Percentiles rank a stretch among this genome's conserved stretches.
Evolutionary conservation across 75 land plant genomes (phyloP).

Genomic region (Sequoiadendron giganteum): DNA sequence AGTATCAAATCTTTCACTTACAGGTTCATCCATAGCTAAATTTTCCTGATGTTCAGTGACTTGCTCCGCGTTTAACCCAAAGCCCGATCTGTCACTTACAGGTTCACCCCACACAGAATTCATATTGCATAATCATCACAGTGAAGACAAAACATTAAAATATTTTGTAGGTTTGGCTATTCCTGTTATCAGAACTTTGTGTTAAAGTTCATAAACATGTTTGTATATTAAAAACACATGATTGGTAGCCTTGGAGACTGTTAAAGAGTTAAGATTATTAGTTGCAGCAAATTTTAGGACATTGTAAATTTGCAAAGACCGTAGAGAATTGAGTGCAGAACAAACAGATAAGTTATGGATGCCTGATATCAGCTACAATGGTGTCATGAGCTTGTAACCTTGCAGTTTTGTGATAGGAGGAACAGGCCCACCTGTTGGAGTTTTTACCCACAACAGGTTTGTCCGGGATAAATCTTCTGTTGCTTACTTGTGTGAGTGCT

Average conservation of each 20-base stretch:
- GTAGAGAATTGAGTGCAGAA: background rate
- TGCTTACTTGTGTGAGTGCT: background rate
- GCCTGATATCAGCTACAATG: background rate
- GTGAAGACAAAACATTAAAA: too few relatives aligned
- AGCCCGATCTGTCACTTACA: background rate
- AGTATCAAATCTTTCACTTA: background rate
- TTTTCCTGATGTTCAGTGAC: background rate
- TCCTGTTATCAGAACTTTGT: background rate
- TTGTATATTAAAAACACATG: background rate
- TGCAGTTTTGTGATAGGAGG: background rate
- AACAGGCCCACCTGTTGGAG: background rate
- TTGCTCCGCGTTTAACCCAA: background rate
- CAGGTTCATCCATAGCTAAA: background rate
- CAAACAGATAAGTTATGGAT: background rate
- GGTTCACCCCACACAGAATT: background rate
- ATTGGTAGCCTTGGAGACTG: background rate
- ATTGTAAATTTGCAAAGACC: background rate
- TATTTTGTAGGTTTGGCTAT: too few relatives aligned
- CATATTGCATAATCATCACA: too few relatives aligned
- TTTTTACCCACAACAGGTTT: too few relatives aligned
- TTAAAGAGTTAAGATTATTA: background rate
- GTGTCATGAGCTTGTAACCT: background rate
- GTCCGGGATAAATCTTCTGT: background rate
- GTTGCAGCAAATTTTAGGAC: background rate
- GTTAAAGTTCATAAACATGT: background rate